Conservation (phyloP, 306 rosid species). For the Astragalus glycyphyllos region DNA sequence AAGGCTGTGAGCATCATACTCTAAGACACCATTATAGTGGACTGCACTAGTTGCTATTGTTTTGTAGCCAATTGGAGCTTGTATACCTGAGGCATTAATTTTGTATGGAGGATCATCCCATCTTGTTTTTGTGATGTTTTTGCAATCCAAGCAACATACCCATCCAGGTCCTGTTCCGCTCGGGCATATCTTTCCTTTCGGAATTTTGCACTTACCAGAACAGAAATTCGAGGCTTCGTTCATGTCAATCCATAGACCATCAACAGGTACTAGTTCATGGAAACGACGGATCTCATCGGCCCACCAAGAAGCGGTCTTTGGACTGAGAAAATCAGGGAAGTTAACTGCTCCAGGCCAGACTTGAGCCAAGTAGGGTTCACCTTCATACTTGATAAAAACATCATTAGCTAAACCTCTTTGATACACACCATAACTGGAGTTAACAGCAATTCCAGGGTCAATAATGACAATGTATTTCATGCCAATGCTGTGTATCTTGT, state of each 20-base stretch:
- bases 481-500: constrained; percentile 82
- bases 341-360: constrained; percentile 98
- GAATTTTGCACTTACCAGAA: constrained; percentile 83
- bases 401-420: constrained; percentile 79
- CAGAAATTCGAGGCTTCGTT: constrained; percentile 92
- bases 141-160: constrained; percentile 94
- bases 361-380: constrained; percentile 90
- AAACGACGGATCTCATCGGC: constrained; percentile 86
- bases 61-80: constrained; percentile 82
- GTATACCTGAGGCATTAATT: constrained; percentile 87
- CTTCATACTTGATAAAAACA: constrained; percentile 87
- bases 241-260: constrained; percentile 99
- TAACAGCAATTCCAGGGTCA: constrained; percentile 88
- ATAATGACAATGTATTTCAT: constrained; percentile 90
- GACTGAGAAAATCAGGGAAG: constrained; percentile 94
- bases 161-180: constrained; percentile 81
- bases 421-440: constrained; percentile 75
- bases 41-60: constrained; percentile 94
- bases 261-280: constrained; percentile 93
- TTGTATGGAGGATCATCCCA: constrained; percentile 99
- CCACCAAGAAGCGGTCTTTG: constrained; percentile 92
- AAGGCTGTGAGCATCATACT: constrained; percentile 94
- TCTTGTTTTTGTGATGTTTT: constrained; percentile 77
- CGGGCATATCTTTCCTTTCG: constrained; percentile 71
- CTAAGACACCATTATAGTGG: constrained; percentile 89